Evolutionary conservation across 2,329 filamentous ascomycete species (phyloP), one percentile per base, ranked within the genome.

Genomic region (Anthostomella pinea): DNA sequence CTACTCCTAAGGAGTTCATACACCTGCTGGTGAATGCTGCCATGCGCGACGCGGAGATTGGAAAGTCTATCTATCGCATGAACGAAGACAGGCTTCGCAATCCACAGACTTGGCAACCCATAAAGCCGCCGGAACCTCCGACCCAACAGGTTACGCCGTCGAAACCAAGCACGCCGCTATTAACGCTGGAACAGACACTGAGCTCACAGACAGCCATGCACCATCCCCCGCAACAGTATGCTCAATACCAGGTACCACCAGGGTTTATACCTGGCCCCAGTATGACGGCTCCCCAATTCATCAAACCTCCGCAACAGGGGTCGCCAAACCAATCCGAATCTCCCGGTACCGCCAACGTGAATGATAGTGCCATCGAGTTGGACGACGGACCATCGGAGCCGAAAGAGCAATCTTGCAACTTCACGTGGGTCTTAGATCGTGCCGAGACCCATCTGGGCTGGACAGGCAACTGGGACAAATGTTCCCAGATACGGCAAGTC

Each of bases 11-110:
- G 28, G 43, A 49, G 22, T 52, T 53, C 16, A 43, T 52, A 13
- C 36, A 49, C 28, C 26, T 53, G n/a, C 26, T 53, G n/a, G 41
- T 45, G 2, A 39, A 39, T 16, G 46, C 51, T 13, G 46, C 46
- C 0, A 35, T 49, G 28, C 43, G 38, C 10, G 41, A 52, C 24
- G 10, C n/a, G 9, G 45, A 49, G 24, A 39, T 48, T 17, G 41
- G 39, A 6, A 27, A 38, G 6, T 32, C 41, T 3, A 34, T 53
- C 15, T 8, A 34, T 22, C 33, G 24, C 13, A 33, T 46, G 37
- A 43, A 48, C 19, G 29, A 33, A 7, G 35, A 43, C 4, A 39
- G 42, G n/a, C 15, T 43, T 7, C 22, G 31, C 9, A 39, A 48
- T 22, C 46, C 48, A 8, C 11, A 9, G 11, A 30, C 27, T 7